These are phyloP conservation scores for Amylocystis lapponica DNA, from an alignment of 768 basidiomycete genomes.

Conservation along the genomic window DNA sequence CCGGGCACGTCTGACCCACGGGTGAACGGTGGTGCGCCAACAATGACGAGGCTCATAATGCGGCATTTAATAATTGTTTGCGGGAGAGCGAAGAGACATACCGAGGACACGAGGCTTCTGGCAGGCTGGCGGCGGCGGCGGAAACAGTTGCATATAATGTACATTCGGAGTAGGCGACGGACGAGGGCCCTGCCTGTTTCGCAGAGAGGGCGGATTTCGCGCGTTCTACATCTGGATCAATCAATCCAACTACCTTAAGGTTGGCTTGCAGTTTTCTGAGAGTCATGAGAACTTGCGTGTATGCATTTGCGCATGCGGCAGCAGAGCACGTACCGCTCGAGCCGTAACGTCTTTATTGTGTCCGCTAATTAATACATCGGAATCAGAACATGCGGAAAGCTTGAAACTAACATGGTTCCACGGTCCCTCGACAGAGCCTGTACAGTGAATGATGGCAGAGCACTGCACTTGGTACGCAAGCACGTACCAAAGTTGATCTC, in stretches of 20 bases:
- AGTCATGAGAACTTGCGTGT: neutral
- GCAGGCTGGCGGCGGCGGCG: constrained; percentile 2
- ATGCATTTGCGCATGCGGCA: neutral
- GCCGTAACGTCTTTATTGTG: constrained; percentile 11
- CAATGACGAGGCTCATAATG: constrained; percentile 30
- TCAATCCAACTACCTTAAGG: constrained; percentile 41
- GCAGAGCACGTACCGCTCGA: constrained; percentile 16
- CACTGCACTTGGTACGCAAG: too few species aligned
- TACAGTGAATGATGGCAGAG: neutral
- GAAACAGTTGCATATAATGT: constrained; percentile 4
- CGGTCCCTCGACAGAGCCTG: constrained; percentile 28
- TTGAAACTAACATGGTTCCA: constrained; percentile 26
- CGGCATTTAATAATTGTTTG: neutral
- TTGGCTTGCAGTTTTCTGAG: constrained; percentile 38
- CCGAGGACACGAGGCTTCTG: constrained; percentile 4
- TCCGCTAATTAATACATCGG: neutral
- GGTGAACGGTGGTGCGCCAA: constrained; percentile 37
- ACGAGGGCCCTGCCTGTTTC: constrained; percentile 36
- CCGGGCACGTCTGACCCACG: constrained; percentile 35
- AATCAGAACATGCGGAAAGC: neutral
- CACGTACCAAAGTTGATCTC: constrained; percentile 44
- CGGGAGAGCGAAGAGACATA: neutral
- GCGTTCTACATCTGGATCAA: constrained; percentile 37
- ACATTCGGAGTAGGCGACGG: constrained; percentile 29
- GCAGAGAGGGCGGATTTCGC: constrained; percentile 33